These are phyloP conservation scores for Tympanopsis confertula DNA, from an alignment of 2,329 filamentous ascomycete genomes.

Conservation along the genomic window DNA sequence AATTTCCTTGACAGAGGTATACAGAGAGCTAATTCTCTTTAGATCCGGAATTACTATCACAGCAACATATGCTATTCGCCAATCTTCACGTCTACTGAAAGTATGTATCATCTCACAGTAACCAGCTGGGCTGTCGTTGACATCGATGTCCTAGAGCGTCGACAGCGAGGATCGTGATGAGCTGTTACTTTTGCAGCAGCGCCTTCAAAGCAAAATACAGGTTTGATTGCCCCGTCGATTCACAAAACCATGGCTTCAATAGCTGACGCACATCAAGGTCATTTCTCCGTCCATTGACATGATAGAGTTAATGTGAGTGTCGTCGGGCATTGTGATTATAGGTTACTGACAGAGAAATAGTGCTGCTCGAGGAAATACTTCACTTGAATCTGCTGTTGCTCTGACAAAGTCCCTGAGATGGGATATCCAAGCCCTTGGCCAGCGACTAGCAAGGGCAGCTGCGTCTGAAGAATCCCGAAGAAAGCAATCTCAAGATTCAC, in stretches of 20 bases:
- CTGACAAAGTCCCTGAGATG: conserved; percentile 73
- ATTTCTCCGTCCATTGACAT: conserved; percentile 84
- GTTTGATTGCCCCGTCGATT: conserved; percentile 3
- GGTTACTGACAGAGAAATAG: conserved; percentile 16
- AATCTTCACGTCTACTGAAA: conserved; percentile 68
- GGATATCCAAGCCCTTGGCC: conserved; percentile 72
- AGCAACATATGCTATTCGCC: conserved; percentile 71
- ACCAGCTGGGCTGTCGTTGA: neutral
- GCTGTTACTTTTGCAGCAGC: conserved; percentile 58
- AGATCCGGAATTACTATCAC: conserved; percentile 68
- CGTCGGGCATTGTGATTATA: conserved; percentile 7
- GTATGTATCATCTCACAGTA: conserved; percentile 16
- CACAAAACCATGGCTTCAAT: neutral
- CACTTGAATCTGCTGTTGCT: conserved; percentile 71
- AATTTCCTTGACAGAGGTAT: neutral
- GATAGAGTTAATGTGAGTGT: conserved; percentile 70
- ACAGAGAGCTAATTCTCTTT: neutral
- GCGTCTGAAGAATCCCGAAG: conserved; percentile 43
- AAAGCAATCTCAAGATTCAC: conserved; percentile 30
- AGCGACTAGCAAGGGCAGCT: conserved; percentile 61
- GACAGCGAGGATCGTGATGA: conserved; percentile 57
- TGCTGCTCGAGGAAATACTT: conserved; percentile 39
- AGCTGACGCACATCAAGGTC: conserved; percentile 36
- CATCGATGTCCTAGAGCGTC: conserved; percentile 36
- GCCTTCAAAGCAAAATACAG: conserved; percentile 76